Evolutionary conservation across 2,329 filamentous ascomycete genomes (phyloP).

Genomic region (Cladosporium cucumerinum): DNA sequence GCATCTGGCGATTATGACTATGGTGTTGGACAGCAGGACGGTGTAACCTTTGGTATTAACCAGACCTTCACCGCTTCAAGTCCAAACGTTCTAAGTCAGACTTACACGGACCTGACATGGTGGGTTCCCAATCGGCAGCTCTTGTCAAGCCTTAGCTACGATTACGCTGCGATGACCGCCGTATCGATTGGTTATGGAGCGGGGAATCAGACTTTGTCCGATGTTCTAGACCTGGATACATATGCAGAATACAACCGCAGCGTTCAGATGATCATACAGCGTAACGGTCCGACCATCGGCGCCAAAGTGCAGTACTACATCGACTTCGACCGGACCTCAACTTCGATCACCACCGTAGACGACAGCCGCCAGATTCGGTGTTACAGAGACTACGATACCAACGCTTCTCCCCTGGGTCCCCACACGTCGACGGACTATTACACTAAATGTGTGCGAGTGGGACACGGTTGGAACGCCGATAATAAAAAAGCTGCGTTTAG

Average conservation of each 20-base stretch:
- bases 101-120: neutral
- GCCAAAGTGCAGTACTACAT: constrained; percentile 11
- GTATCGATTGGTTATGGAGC: constrained; percentile 4
- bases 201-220: too few relatives aligned
- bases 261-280: constrained; percentile 18
- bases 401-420: neutral
- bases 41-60: neutral
- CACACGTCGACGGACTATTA: constrained; percentile 11
- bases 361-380: constrained; percentile 14
- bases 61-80: constrained; percentile 12
- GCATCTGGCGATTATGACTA: neutral
- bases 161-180: constrained; percentile 1
- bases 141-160: constrained; percentile 20
- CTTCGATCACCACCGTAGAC: constrained; percentile 17
- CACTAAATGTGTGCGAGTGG: constrained; percentile 27
- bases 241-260: constrained; percentile 20
- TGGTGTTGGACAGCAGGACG: neutral
- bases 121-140: constrained; percentile 28
- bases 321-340: neutral
- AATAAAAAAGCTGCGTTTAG: constrained; percentile 23
- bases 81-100: neutral
- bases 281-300: constrained; percentile 22
- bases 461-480: constrained; percentile 23
- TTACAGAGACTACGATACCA: constrained; percentile 16
- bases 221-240: neutral